Evolutionary conservation across 1,284 basidiomycete species (phyloP).

Genomic region (Rhodotorula glutinis): DNA sequence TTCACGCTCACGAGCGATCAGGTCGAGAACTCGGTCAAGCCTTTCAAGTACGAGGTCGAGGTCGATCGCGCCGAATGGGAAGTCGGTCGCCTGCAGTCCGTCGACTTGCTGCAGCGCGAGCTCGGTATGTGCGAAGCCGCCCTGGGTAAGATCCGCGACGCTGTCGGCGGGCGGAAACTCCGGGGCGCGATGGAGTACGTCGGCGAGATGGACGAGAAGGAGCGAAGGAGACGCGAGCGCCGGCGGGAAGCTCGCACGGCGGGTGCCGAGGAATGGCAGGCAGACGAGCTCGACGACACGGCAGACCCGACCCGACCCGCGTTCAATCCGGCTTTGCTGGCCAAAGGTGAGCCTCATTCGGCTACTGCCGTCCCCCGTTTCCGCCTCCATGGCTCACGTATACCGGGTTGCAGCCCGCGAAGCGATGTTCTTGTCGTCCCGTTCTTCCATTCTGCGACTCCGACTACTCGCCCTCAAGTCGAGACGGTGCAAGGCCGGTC

Average conservation of each 20-base stretch:
- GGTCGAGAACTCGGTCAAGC: constrained; percentile 99
- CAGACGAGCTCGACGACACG: constrained; percentile 51
- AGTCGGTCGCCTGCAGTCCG: constrained; percentile 67
- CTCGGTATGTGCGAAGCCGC: constrained; percentile 78
- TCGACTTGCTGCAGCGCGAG: constrained; percentile 80
- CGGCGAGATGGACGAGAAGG: constrained; percentile 73
- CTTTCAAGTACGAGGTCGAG: constrained; percentile 95
- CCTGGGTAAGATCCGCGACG: constrained; percentile 75
- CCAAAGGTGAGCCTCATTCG: constrained; percentile 65
- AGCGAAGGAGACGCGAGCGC: constrained; percentile 61
- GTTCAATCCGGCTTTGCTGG: constrained; percentile 83
- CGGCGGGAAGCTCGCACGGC: constrained; percentile 46
- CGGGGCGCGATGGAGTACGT: constrained; percentile 77
- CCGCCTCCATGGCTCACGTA: no score
- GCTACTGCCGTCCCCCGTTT: neutral
- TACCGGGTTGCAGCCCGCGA: constrained; percentile 66
- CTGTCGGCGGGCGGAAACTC: constrained; percentile 81
- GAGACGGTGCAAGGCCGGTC: constrained; percentile 77
- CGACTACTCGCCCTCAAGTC: constrained; percentile 79
- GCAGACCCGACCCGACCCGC: constrained; percentile 52
- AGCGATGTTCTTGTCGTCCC: constrained; percentile 79
- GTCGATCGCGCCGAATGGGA: constrained; percentile 87
- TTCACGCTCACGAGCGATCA: constrained; percentile 92
- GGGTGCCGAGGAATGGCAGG: constrained; percentile 41
- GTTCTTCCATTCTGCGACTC: constrained; percentile 76